Evolutionary conservation across 768 basidiomycete species (phyloP), one percentile per base, ranked within the genome.

Genomic region (Mrakia frigida): DNA sequence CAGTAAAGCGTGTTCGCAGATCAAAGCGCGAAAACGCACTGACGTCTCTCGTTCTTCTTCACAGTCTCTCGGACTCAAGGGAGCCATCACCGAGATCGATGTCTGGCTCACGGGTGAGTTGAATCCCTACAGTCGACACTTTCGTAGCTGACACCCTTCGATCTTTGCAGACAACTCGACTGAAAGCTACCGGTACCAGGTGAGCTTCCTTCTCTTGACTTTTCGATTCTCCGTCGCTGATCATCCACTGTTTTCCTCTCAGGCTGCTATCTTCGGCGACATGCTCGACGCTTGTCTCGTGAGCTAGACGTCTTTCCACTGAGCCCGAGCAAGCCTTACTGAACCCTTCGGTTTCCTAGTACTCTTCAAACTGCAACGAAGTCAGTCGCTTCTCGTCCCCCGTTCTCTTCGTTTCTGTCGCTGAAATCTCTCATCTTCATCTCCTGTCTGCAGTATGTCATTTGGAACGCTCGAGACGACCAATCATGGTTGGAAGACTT

Each of bases 341-440:
- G 14, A 37, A 25, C 14, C 2, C 1, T 18, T 37, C 6, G 33
- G 21, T 10, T 37, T 21, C 31, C 2, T 10, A 63, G 63, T 78
- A 78, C 73, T 60, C 77, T 23, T 41, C 46, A 9, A 78, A 78
- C 74, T 78, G 77, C 77, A 35, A 70, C 46, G 77, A 78, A 61
- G 67, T 69, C 13, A 3, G 67, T 43, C n/a, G 1, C 35, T 43
- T 9, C n/a, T 69, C n/a, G n/a, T 43, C 21, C 0, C 23, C 25
- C 37, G 1, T 6, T 41, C 41, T 69, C 35, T 35, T 37, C 35
- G 7, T 65, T 28, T 63, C 28, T 35, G 7, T 65, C 7, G 33
- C 33, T 39, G 11, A n/a, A n/a, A n/a, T 28, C 56, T 28, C 6
- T 28, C 56, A 18, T 52, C 50, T 52, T 9, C 16, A 7, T n/a